Evolutionary conservation across 192 early-diverging fungal species (phyloP), one percentile per base, ranked within the genome.

Genomic region (Kickxella alabastrina): DNA sequence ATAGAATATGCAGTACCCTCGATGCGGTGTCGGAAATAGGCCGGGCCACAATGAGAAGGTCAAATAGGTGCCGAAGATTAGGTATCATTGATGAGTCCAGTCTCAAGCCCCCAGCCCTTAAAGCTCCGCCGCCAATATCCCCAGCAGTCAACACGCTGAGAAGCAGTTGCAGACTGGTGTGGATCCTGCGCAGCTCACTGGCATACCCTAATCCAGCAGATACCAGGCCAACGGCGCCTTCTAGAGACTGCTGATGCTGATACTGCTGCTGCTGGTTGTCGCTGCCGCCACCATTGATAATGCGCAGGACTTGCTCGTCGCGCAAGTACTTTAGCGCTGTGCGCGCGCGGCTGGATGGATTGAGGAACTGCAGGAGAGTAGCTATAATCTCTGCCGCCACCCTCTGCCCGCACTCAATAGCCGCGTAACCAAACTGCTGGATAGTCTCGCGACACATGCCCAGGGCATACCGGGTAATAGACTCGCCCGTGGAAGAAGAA

Each of bases 21-120:
- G 65, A 64, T 3, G 71, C 71, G 4, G 26, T 13, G 23, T 75
- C 71, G 0, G 71, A 67, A 9, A 75, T 53, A 1, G 71, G 65
- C 3, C 55, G 45, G 3, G 71, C 55, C 1, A 68, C 71, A 9
- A 68, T 55, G 2, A 66, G 27, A 29, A 75, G 44, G 23, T 59
- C 71, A 40, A 75, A 62, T 29, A 75, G 40, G 13, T 67, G 60
- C 7, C 43, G 51, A 10, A 75, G 31, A 13, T 49, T 41, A 8
- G 54, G 43, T 43, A 53, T 52, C 54, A 68, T 63, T 10, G 69
- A 42, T 4, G 58, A 2, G 9, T 75, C 60, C 13, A 62, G 27
- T 0, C 59, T 32, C 31, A 32, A 32, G 12, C 31, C 31, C 12
- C 31, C 31, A 32, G 31, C 31, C 6, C 31, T 12, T 8, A 6